Base-by-base conservation (phyloP, 371 early-diverging fungal species). In the Encephalitozoon hellem region DNA sequence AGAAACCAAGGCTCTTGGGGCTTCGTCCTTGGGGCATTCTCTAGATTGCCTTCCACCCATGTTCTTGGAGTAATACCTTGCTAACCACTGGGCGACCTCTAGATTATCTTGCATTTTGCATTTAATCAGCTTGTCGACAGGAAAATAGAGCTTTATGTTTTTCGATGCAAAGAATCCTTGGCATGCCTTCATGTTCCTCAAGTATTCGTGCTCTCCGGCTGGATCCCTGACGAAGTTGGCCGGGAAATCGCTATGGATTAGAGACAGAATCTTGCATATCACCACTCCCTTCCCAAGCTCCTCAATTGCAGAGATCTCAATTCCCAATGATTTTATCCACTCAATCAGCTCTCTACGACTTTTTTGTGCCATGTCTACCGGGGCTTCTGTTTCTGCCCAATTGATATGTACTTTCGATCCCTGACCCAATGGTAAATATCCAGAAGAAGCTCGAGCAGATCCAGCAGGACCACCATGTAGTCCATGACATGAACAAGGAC, bases 71-170 rank as follows among this genome's bases (percentile, higher is more conserved):
- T 66, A 72, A 49, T 72, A 52, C 52, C 69, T 78, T 45, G 68
- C 70, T 9, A 79, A 39, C 75, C 65, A 67, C n/a, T 79, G 80
- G 12, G 70, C 63, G 18, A 79, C 28, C 64, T 79, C 80, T 42
- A 79, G 69, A 72, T 79, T 79, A 26, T 79, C 80, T 41, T 75
- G 75, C 42, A 70, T 32, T 71, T 64, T 75, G 39, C 69, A 74
- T 41, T 72, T 66, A 25, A 67, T 54, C 32, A 79, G 65, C 71
- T 65, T 79, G 4, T 75, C 76, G 8, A 75, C 42, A 25, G 80
- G 80, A 30, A 79, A 67, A 41, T 54, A 70, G 4, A 72, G 42
- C 42, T 55, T 55, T 21, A 79, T 64, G 28, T 53, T 68, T 26
- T 51, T 69, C 38, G 6, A n/a, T 25, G 34, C 18, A 21, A 75